Conservation (phyloP, 345 rosid species). For the Populus ilicifolia region DNA sequence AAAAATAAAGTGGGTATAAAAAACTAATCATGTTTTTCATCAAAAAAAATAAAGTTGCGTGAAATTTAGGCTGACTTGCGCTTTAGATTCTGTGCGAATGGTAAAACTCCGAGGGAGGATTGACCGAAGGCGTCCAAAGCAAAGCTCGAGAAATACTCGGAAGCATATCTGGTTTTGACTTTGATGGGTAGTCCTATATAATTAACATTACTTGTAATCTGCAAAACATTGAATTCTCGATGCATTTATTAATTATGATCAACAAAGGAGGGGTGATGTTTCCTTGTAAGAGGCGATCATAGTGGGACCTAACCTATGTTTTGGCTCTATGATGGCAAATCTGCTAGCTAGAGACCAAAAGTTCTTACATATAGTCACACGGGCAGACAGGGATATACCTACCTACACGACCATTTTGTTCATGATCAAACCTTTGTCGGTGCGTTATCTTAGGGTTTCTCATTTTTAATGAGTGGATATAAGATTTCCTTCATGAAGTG, state of each 20-base stretch:
- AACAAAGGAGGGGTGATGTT: neutral
- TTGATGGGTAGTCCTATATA: conserved; percentile 1
- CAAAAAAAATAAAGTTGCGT: neutral
- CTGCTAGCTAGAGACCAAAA: neutral
- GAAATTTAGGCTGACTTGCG: neutral
- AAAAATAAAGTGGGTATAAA: too few relatives aligned
- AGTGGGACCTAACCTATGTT: conserved; percentile 22
- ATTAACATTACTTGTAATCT: neutral
- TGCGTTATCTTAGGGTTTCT: neutral
- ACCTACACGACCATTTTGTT: neutral
- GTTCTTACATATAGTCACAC: conserved; percentile 4
- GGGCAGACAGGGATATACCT: neutral
- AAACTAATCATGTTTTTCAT: neutral
- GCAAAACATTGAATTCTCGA: neutral
- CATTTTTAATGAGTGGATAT: neutral
- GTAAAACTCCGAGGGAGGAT: neutral
- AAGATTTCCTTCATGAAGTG: neutral
- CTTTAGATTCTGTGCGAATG: neutral
- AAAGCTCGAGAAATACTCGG: conserved; percentile 32
- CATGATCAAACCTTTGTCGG: neutral
- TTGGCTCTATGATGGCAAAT: neutral
- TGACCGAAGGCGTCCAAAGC: conserved; percentile 11
- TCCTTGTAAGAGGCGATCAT: neutral
- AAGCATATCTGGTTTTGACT: conserved; percentile 26
- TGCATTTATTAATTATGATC: neutral